phyloP scores from a whole-genome alignment of 176 grass and related monocot species.

The Carex scoparia region DNA sequence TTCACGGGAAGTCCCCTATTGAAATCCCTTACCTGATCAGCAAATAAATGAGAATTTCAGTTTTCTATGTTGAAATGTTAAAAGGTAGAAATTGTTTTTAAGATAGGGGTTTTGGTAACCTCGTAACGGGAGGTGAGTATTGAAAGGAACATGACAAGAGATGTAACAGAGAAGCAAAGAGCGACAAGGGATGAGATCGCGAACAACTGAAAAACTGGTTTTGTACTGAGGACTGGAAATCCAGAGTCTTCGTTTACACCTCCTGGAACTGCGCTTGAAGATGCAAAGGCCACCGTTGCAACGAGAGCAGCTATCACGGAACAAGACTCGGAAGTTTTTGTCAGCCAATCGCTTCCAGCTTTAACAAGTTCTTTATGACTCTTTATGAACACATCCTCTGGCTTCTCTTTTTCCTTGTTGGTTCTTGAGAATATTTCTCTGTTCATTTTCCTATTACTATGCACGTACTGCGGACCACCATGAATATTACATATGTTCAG shows the following conservation, averaged over 20 bases:
- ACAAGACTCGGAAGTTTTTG: background rate
- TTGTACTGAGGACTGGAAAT: background rate
- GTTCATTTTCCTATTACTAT: background rate
- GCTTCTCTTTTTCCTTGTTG: background rate
- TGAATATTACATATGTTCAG: background rate
- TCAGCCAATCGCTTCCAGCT: background rate
- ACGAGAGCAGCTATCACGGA: background rate
- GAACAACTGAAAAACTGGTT: background rate
- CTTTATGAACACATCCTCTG: background rate
- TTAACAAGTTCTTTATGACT: background rate
- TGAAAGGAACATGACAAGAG: conserved; percentile 15
- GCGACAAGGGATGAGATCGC: conserved; percentile 14
- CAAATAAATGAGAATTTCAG: background rate
- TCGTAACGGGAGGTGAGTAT: background rate
- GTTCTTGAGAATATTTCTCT: background rate
- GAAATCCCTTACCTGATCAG: conserved; percentile 12
- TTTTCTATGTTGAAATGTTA: background rate
- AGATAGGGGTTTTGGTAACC: background rate
- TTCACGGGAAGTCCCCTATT: background rate
- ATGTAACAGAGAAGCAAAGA: conserved; percentile 31
- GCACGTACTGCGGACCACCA: conserved; percentile 2
- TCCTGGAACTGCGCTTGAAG: background rate
- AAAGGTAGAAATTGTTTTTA: background rate
- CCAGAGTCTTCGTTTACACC: background rate
- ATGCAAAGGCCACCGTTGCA: background rate